Evolutionary conservation across 139 green algal genomes (phyloP).

Genomic region (Monoraphidium neglectum): DNA sequence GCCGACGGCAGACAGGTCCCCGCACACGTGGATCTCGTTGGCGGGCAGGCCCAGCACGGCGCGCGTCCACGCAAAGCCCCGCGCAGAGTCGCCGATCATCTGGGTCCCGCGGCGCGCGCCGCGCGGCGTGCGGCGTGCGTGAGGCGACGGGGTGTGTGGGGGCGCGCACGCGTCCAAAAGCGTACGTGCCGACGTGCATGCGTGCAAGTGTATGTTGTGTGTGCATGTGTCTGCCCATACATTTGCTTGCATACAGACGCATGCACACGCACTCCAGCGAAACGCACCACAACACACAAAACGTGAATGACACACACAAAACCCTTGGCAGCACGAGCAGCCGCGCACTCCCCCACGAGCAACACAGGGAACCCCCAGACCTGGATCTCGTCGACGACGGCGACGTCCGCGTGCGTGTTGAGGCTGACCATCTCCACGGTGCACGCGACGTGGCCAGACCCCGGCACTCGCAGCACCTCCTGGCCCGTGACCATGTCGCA

Average conservation of each 20-base stretch:
- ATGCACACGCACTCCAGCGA: too few species aligned
- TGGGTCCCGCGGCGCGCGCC: too few species aligned
- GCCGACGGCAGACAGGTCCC: conserved; percentile 78
- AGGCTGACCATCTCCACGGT: conserved; percentile 95
- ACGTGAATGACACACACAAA: background rate
- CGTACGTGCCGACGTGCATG: too few species aligned
- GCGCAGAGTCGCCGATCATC: conserved; percentile 83
- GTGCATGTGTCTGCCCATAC: too few species aligned
- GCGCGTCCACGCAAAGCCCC: conserved; percentile 95
- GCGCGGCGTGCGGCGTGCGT: too few species aligned
- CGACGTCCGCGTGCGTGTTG: conserved; percentile 75
- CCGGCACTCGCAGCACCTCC: conserved; percentile 77
- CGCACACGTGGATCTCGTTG: conserved; percentile 93
- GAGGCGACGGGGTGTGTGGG: too few species aligned
- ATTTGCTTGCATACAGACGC: too few species aligned
- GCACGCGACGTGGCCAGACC: conserved; percentile 83
- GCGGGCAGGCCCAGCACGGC: conserved; percentile 86
- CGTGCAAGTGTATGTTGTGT: too few species aligned
- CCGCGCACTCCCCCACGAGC: background rate
- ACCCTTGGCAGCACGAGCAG: background rate
- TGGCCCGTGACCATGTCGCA: conserved; percentile 83
- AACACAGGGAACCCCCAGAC: conserved; percentile 35
- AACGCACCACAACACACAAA: too few species aligned
- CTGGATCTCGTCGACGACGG: conserved; percentile 97
- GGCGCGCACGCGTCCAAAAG: too few species aligned